Base-by-base conservation (phyloP, 2,329 filamentous ascomycete genomes). In the Apiospora hydei region DNA sequence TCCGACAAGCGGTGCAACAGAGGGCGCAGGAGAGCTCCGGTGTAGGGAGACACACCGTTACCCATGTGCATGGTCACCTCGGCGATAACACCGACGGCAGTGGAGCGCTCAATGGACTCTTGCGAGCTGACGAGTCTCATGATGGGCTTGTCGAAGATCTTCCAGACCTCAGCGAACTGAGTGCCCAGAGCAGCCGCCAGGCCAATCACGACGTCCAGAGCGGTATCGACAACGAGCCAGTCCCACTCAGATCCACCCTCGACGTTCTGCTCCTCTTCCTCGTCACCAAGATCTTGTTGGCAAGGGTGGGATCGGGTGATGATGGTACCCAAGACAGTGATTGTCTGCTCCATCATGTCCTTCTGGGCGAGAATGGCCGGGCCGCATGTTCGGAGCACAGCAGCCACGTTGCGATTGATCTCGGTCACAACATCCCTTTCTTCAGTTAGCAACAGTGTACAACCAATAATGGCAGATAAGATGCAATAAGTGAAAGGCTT, bases 151-250 rank as follows among this genome's bases (percentile, higher is more conserved):
- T 98, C 94, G 77, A 98, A 98, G 78, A 97, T 91, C 87, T 97
- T 97, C 94, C 95, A 98, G 74, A 98, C 87, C 85, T 98, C 93
- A 71, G 88, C 88, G 78, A 98, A 98, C 77, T 91, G 90, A 30
- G 88, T 82, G 51, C 96, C 96, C 18, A 98, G 90, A 44, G 94
- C 94, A 67, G 91, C 90, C 26, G 95, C 92, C 53, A 98, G 89
- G 49, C 94, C 94, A 69, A 94, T 94, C 69, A 98, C 88, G 67
- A 97, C 94, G 76, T 98, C 96, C 71, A 98, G 89, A 47, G 94
- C 95, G 13, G 95, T 98, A 85, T 99, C 96, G 71, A 98, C 93
- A 69, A 98, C 92, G 24, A 98, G 90, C 96, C 96, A 98, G 86
- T 98, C 96, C 79, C 97, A 98, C 85, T 99, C 96, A 2, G 96